These are phyloP conservation scores for Daedalea quercina DNA, from an alignment of 768 basidiomycete genomes.

Conservation along the genomic window DNA sequence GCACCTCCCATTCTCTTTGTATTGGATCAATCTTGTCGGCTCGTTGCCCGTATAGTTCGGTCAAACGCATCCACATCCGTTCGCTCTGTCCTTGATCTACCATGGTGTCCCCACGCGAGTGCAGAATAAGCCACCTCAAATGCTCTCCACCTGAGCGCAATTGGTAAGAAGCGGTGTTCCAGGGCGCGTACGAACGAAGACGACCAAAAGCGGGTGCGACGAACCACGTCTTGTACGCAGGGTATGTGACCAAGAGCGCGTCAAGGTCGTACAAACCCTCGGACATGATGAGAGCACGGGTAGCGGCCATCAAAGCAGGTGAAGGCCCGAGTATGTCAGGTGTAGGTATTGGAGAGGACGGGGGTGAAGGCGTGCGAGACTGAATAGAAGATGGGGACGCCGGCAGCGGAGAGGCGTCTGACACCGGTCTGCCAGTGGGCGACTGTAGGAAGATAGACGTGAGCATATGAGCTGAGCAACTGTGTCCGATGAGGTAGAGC, in stretches of 20 bases:
- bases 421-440: too few species aligned
- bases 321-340: conserved; percentile 36
- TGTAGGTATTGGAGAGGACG: conserved; percentile 35
- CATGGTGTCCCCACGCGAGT: conserved; percentile 66
- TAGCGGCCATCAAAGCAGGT: conserved; percentile 32
- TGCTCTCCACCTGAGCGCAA: conserved; percentile 27
- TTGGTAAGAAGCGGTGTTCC: conserved; percentile 38
- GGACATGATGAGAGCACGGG: conserved; percentile 52
- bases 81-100: conserved; percentile 59
- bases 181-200: conserved; percentile 38
- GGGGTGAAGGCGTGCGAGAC: conserved; percentile 38
- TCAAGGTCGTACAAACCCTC: conserved; percentile 80
- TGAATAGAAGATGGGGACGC: conserved; percentile 35
- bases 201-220: conserved; percentile 57
- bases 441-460: conserved; percentile 56
- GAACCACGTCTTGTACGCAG: conserved; percentile 65
- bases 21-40: background rate
- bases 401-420: conserved; percentile 18
- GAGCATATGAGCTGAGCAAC: conserved; percentile 79
- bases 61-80: conserved; percentile 51
- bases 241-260: conserved; percentile 54
- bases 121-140: conserved; percentile 65
- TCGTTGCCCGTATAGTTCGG: conserved; percentile 15
- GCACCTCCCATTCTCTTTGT: conserved; percentile 10
- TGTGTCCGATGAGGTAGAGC: conserved; percentile 69